Evolutionary conservation across 2,329 filamentous ascomycete species (phyloP).

Genomic region (Colletotrichum zoysiae): DNA sequence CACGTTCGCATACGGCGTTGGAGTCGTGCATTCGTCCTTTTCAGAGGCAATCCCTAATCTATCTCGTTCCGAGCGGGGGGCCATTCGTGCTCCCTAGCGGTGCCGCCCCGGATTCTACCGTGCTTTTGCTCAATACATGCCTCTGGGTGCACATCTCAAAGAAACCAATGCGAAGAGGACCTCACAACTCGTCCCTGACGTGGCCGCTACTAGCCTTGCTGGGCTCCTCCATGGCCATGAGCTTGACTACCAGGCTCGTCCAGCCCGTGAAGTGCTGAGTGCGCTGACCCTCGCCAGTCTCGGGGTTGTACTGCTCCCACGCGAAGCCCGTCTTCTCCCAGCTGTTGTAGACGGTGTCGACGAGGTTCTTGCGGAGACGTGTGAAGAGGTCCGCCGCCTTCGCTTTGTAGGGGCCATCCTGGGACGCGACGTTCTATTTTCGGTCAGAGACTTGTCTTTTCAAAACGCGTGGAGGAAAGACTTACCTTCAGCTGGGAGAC

Average conservation of each 20-base stretch:
- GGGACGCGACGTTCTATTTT: constrained; percentile 72
- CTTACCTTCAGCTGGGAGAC: constrained; percentile 82
- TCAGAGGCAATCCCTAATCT: background rate
- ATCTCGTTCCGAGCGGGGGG: background rate
- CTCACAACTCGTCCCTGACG: constrained; percentile 62
- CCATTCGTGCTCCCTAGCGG: background rate
- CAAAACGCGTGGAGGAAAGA: constrained; percentile 42
- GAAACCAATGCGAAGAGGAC: background rate
- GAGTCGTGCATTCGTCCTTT: background rate
- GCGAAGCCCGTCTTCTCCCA: constrained; percentile 96
- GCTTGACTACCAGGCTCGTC: constrained; percentile 98
- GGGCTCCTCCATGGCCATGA: constrained; percentile 92
- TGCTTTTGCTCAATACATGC: constrained; percentile 27
- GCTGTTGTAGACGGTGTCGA: constrained; percentile 87
- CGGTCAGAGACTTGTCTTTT: background rate
- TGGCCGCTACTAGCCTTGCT: constrained; percentile 46
- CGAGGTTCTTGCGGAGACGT: constrained; percentile 83
- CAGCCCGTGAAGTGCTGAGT: constrained; percentile 99
- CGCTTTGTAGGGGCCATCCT: constrained; percentile 74
- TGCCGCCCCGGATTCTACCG: constrained; percentile 10
- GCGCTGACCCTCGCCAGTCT: constrained; percentile 91
- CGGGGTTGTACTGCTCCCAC: constrained; percentile 98
- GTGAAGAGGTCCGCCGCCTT: constrained; percentile 81
- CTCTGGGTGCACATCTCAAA: background rate
- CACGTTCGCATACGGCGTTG: background rate